A percentile compares a stretch with the other conserved stretches of the same genome.
Evolutionary conservation across 768 basidiomycete species (phyloP).

Genomic region (Mycena polygramma): DNA sequence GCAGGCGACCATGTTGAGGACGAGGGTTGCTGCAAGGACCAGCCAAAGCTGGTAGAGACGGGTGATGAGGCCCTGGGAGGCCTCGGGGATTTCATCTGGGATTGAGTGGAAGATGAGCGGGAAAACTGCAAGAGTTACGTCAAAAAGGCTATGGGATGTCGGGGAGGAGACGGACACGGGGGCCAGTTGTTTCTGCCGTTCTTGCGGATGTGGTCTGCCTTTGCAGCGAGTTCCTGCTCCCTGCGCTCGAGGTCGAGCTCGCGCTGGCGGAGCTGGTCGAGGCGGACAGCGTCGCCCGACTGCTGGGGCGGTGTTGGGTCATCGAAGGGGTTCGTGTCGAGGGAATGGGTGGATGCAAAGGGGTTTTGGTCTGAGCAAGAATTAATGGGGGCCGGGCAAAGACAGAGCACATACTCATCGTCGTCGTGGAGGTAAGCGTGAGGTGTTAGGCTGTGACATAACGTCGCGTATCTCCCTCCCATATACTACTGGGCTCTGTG

Average conservation of each 20-base stretch:
- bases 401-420: slow-evolving; percentile 18
- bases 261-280: slow-evolving; percentile 79
- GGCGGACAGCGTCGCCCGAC: slow-evolving; percentile 54
- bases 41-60: slow-evolving; percentile 96
- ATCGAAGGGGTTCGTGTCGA: slow-evolving; percentile 92
- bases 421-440: slow-evolving; percentile 10
- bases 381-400: background rate
- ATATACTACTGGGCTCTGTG: too few relatives aligned
- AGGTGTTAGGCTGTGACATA: background rate
- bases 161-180: slow-evolving; percentile 69
- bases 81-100: slow-evolving; percentile 88
- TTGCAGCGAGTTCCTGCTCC: slow-evolving; percentile 79
- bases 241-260: slow-evolving; percentile 87
- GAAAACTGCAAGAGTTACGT: slow-evolving; percentile 70
- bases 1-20: slow-evolving; percentile 93
- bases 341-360: slow-evolving; percentile 86
- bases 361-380: slow-evolving; percentile 69
- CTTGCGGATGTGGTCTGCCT: slow-evolving; percentile 75
- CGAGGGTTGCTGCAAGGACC: slow-evolving; percentile 82
- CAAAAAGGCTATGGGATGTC: slow-evolving; percentile 38
- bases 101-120: slow-evolving; percentile 97
- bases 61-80: slow-evolving; percentile 82
- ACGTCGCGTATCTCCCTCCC: too few relatives aligned
- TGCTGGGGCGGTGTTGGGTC: slow-evolving; percentile 71
- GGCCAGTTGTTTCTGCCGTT: slow-evolving; percentile 96